Conservation (phyloP, 2,329 filamentous ascomycete genomes). For the Neonectria sp. region DNA sequence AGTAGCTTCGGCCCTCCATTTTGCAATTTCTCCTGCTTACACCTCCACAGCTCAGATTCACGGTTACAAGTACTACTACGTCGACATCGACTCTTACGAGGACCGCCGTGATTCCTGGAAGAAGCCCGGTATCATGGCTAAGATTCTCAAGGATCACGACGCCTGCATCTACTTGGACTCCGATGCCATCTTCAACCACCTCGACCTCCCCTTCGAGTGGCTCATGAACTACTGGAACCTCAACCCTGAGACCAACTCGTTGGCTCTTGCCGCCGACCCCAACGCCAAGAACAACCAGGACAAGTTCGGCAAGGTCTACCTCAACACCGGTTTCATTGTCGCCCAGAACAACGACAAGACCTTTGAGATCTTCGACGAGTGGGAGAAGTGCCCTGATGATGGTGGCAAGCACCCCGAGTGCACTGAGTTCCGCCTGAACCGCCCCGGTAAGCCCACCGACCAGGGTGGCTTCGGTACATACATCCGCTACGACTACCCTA, state of each 20-base stretch:
- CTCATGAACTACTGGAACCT: conserved; percentile 64
- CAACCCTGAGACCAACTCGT: conserved; percentile 56
- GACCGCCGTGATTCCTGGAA: conserved; percentile 64
- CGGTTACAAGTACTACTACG: conserved; percentile 64
- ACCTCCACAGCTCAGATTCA: conserved; percentile 57
- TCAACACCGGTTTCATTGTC: conserved; percentile 69
- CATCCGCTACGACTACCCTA: conserved; percentile 59
- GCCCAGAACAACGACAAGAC: conserved; percentile 66
- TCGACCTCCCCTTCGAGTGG: conserved; percentile 63
- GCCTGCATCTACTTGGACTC: conserved; percentile 62
- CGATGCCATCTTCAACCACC: conserved; percentile 60
- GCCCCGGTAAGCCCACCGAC: conserved; percentile 56
- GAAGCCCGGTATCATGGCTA: conserved; percentile 59
- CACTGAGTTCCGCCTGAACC: conserved; percentile 54
- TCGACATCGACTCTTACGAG: conserved; percentile 55
- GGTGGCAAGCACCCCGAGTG: conserved; percentile 56
- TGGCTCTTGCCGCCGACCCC: conserved; percentile 60
- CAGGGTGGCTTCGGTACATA: conserved; percentile 62
- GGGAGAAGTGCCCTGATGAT: conserved; percentile 60
- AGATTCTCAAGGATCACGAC: conserved; percentile 61
- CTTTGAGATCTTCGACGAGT: conserved; percentile 64
- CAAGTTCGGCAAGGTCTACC: conserved; percentile 57
- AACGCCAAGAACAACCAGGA: conserved; percentile 56
- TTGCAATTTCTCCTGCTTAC: conserved; percentile 36
- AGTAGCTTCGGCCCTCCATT: background rate